Evolutionary conservation across 2,329 filamentous ascomycete genomes (phyloP).

Genomic region (Epicoccum nigrum): DNA sequence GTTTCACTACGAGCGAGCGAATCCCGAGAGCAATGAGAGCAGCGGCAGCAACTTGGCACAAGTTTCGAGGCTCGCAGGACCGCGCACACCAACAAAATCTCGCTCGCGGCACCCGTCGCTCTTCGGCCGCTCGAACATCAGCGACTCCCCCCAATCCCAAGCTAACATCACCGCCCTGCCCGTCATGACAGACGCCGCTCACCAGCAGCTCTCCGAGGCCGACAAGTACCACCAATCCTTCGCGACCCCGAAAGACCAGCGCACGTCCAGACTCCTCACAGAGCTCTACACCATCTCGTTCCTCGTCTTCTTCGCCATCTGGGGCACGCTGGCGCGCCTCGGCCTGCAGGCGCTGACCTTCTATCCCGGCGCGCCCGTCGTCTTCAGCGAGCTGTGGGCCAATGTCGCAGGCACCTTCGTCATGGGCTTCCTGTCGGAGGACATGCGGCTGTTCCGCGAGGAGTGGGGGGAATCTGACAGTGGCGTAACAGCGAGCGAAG

Average conservation of each 20-base stretch:
- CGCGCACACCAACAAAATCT: conserved; percentile 13
- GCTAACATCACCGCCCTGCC: conserved; percentile 40
- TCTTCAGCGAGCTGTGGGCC: conserved; percentile 81
- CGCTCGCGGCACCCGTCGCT: conserved; percentile 19
- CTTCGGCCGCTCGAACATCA: conserved; percentile 9
- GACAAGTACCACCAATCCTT: conserved; percentile 19
- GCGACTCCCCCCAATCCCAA: conserved; percentile 22
- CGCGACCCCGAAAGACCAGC: conserved; percentile 18
- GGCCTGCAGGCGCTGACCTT: conserved; percentile 79
- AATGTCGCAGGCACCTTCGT: conserved; percentile 82
- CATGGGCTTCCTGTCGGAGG: conserved; percentile 86
- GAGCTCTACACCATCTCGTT: conserved; percentile 73
- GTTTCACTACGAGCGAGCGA: conserved; percentile 2
- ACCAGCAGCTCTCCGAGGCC: conserved; percentile 13
- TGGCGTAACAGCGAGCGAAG: conserved; percentile 34
- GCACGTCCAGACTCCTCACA: conserved; percentile 42
- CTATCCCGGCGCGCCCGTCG: conserved; percentile 77
- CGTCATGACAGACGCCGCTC: conserved; percentile 19
- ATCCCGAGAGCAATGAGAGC: neutral
- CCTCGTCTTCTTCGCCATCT: conserved; percentile 81
- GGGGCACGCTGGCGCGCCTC: conserved; percentile 82
- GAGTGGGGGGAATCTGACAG: conserved; percentile 63
- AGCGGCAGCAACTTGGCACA: conserved; percentile 1
- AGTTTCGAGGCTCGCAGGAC: conserved; percentile 3
- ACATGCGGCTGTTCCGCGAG: conserved; percentile 73